phyloP scores from a whole-genome alignment of 2,329 filamentous ascomycete genomes.

The Monosporascus sp. region DNA sequence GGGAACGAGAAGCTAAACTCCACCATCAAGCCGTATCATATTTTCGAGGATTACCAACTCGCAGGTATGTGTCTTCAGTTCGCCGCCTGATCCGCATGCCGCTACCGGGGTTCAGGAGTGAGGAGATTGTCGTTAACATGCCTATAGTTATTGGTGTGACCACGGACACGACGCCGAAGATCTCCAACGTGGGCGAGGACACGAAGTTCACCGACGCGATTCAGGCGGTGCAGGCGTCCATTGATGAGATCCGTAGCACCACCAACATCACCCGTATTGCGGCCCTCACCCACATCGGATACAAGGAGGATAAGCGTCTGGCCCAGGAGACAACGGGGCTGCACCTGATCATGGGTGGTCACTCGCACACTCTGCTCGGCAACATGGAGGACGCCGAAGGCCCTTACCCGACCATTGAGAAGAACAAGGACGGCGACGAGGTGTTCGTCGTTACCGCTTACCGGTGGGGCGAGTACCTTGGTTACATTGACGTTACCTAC shows the following conservation, averaged over 20 bases:
- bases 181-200: slow-evolving; percentile 52
- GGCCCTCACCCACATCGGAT: slow-evolving; percentile 64
- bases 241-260: slow-evolving; percentile 56
- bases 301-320: slow-evolving; percentile 57
- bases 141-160: slow-evolving; percentile 55
- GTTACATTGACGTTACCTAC: slow-evolving; percentile 63
- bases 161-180: slow-evolving; percentile 53
- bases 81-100: no score
- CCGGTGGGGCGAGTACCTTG: slow-evolving; percentile 64
- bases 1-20: slow-evolving; percentile 54
- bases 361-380: slow-evolving; percentile 47
- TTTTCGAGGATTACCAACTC: slow-evolving; percentile 56
- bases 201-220: slow-evolving; percentile 57
- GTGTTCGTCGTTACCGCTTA: slow-evolving; percentile 66
- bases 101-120: neutral
- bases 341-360: slow-evolving; percentile 56
- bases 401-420: slow-evolving; percentile 58
- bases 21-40: slow-evolving; percentile 60
- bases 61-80: slow-evolving; percentile 27
- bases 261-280: slow-evolving; percentile 61
- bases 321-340: slow-evolving; percentile 56
- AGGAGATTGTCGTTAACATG: neutral
- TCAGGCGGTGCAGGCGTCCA: slow-evolving; percentile 53
- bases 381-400: slow-evolving; percentile 54
- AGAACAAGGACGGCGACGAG: slow-evolving; percentile 58